A percentile compares a stretch with the other conserved stretches of the same genome.
Conservation (phyloP, 2,329 filamentous ascomycete species). For the Exophiala calicioides region DNA sequence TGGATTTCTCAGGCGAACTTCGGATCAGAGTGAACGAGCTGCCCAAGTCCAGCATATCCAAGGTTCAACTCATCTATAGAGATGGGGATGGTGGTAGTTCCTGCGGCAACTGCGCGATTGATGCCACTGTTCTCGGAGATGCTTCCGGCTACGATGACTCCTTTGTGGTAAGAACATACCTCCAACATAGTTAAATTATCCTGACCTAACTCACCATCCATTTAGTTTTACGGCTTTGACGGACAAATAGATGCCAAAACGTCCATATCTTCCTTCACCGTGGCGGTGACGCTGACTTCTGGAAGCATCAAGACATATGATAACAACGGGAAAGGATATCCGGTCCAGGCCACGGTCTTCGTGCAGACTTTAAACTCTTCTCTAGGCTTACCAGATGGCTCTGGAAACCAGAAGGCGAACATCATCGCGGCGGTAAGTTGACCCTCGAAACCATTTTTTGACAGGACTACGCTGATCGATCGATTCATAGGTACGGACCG, state of each 20-base stretch:
- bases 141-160: constrained; percentile 61
- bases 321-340: constrained; percentile 27
- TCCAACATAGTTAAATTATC: too few relatives aligned
- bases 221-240: constrained; percentile 37
- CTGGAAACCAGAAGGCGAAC: constrained; percentile 12
- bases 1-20: constrained; percentile 58
- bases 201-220: background rate
- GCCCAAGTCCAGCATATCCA: constrained; percentile 45
- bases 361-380: constrained; percentile 21
- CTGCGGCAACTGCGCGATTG: constrained; percentile 39
- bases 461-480: too few relatives aligned
- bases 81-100: constrained; percentile 52
- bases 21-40: constrained; percentile 57
- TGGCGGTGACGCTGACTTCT: constrained; percentile 19
- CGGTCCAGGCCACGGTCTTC: constrained; percentile 24
- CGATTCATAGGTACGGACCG: too few relatives aligned
- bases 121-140: constrained; percentile 50
- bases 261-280: constrained; percentile 26
- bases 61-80: constrained; percentile 58
- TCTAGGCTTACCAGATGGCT: constrained; percentile 11
- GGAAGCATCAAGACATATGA: constrained; percentile 24
- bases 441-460: too few relatives aligned
- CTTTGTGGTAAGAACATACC: constrained; percentile 58
- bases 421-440: constrained; percentile 16
- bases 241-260: constrained; percentile 17